These are phyloP conservation scores for Calonectria crousiana DNA, from an alignment of 2,329 filamentous ascomycete genomes.

Conservation along the genomic window DNA sequence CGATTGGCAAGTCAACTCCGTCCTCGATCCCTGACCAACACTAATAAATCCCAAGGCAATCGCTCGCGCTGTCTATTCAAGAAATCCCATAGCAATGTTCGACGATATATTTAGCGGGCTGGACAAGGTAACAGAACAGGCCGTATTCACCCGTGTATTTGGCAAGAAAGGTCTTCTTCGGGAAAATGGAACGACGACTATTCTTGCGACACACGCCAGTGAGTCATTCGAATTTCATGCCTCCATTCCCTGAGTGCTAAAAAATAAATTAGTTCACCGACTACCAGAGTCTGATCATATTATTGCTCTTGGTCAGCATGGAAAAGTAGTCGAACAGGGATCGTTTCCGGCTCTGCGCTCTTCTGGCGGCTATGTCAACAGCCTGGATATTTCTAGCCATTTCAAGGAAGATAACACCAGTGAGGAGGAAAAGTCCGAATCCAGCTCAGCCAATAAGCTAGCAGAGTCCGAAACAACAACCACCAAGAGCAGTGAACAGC, in stretches of 20 bases:
- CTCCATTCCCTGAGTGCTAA: not conserved
- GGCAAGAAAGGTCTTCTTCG: slow-evolving; percentile 50
- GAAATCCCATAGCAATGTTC: slow-evolving; percentile 50
- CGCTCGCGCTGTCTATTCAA: slow-evolving; percentile 49
- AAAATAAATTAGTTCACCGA: slow-evolving; percentile 38
- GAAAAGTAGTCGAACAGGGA: slow-evolving; percentile 56
- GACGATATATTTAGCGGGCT: slow-evolving; percentile 57
- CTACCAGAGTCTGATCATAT: slow-evolving; percentile 58
- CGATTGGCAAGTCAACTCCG: slow-evolving; percentile 42
- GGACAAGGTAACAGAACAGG: slow-evolving; percentile 55
- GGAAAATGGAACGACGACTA: slow-evolving; percentile 43
- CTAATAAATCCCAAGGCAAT: slow-evolving; percentile 38
- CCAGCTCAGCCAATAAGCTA: not conserved
- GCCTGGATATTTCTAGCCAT: slow-evolving; percentile 48
- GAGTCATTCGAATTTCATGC: not conserved
- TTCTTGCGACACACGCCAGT: slow-evolving; percentile 52
- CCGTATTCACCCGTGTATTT: slow-evolving; percentile 55
- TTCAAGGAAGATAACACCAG: slow-evolving; percentile 26
- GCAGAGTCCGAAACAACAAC: not conserved
- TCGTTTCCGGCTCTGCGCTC: slow-evolving; percentile 52
- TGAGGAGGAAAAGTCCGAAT: not conserved
- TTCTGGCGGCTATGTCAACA: slow-evolving; percentile 52
- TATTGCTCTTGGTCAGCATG: slow-evolving; percentile 55
- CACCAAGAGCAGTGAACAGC: not conserved
- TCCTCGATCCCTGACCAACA: no score